phyloP scores from a whole-genome alignment of 768 basidiomycete genomes.

The Leccinum fibrillosum region DNA sequence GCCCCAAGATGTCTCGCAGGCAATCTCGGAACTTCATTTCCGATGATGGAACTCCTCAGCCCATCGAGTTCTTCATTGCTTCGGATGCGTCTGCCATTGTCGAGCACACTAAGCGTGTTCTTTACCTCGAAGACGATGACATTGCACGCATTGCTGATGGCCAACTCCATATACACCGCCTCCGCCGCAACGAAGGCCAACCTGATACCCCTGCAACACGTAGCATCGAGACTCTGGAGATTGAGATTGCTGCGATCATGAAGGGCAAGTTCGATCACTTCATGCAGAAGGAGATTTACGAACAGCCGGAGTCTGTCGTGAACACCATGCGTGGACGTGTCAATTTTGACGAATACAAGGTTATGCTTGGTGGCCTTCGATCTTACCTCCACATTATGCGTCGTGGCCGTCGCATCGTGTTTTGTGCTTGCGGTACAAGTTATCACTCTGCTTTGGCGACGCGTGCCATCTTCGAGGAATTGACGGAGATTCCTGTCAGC shows the following conservation, averaged over 20 bases:
- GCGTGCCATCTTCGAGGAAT: slow-evolving; percentile 96
- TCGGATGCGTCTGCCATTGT: slow-evolving; percentile 96
- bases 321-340: slow-evolving; percentile 99
- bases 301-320: slow-evolving; percentile 98
- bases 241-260: slow-evolving; percentile 99
- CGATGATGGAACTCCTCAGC: slow-evolving; percentile 96
- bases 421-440: slow-evolving; percentile 97
- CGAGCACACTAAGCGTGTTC: slow-evolving; percentile 98
- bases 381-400: slow-evolving; percentile 95
- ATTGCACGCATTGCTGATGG: slow-evolving; percentile 97
- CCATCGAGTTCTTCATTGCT: slow-evolving; percentile 99
- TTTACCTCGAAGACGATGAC: slow-evolving; percentile 98
- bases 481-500: slow-evolving; percentile 97
- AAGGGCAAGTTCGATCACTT: slow-evolving; percentile 99
- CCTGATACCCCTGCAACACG: slow-evolving; percentile 64
- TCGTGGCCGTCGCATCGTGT: slow-evolving; percentile 90
- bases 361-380: slow-evolving; percentile 93
- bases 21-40: slow-evolving; percentile 98
- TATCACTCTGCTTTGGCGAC: slow-evolving; percentile 98
- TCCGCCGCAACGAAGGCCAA: slow-evolving; percentile 80
- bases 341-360: slow-evolving; percentile 90
- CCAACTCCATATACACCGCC: slow-evolving; percentile 97
- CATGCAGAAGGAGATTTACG: slow-evolving; percentile 99
- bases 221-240: slow-evolving; percentile 95
- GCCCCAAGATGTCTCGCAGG: slow-evolving; percentile 82